Evolutionary conservation across 192 early-diverging fungal genomes (phyloP).

Genomic region (Coemansia sp.): DNA sequence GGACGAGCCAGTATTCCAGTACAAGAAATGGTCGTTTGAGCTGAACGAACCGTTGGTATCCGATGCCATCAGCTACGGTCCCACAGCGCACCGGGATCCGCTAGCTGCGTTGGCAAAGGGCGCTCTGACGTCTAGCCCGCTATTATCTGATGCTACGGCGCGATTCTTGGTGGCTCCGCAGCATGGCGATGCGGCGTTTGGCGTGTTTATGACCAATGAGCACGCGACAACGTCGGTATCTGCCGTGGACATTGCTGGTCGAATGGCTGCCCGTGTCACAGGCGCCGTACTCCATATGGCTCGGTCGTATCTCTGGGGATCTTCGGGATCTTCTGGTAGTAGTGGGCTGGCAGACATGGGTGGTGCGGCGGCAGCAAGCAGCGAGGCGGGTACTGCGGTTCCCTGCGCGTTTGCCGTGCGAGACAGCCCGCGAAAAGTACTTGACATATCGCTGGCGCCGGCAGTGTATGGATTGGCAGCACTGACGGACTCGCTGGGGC

Average conservation of each 20-base stretch:
- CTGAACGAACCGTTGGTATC: slow-evolving; percentile 28
- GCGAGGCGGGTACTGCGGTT: slow-evolving; percentile 24
- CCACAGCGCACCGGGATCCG: slow-evolving; percentile 25
- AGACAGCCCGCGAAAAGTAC: slow-evolving; percentile 39
- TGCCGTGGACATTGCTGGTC: slow-evolving; percentile 41
- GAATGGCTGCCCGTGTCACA: slow-evolving; percentile 39
- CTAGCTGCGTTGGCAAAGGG: slow-evolving; percentile 28
- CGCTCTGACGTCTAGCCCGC: slow-evolving; percentile 26
- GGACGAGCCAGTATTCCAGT: slow-evolving; percentile 34
- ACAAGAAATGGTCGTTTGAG: slow-evolving; percentile 50
- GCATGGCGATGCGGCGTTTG: slow-evolving; percentile 46
- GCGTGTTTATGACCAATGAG: slow-evolving; percentile 45
- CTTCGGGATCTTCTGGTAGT: not conserved
- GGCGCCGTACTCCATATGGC: slow-evolving; percentile 43
- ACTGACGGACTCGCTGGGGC: slow-evolving; percentile 41
- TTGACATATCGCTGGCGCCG: slow-evolving; percentile 39
- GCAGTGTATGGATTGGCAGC: slow-evolving; percentile 31
- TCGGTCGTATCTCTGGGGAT: slow-evolving; percentile 42
- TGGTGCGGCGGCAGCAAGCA: not conserved
- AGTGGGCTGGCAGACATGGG: not conserved
- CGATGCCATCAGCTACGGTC: slow-evolving; percentile 43
- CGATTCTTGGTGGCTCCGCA: slow-evolving; percentile 45
- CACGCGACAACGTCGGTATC: slow-evolving; percentile 27
- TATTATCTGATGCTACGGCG: slow-evolving; percentile 34
- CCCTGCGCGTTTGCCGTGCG: slow-evolving; percentile 36